Conservation (phyloP, 805 yeast genomes). For the Wickerhamomyces canadensis region DNA sequence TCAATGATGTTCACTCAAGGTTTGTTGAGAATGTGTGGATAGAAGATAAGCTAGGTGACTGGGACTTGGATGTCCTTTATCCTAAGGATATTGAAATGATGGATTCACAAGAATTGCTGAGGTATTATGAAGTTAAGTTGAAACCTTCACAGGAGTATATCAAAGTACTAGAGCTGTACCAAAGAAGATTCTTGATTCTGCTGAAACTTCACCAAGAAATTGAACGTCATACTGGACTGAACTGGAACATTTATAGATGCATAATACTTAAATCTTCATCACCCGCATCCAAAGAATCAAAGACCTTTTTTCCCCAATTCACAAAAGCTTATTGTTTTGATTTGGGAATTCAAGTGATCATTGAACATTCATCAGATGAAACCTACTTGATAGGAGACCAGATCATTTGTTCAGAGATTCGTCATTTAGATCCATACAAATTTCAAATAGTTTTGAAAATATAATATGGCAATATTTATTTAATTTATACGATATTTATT, state of each 20-base stretch:
- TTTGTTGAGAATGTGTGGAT: constrained; percentile 2
- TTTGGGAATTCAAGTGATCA: constrained; percentile 7
- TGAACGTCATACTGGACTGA: too few relatives aligned
- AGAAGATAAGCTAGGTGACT: not conserved
- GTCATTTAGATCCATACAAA: constrained; percentile 2
- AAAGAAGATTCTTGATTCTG: not conserved
- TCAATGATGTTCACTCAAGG: constrained; percentile 4
- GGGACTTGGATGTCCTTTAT: constrained; percentile 4
- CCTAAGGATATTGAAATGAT: constrained; percentile 5
- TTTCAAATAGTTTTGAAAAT: constrained; percentile 2
- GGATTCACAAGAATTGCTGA: constrained; percentile 1
- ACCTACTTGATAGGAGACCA: constrained; percentile 11
- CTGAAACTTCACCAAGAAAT: not conserved
- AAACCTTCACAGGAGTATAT: constrained; percentile 1
- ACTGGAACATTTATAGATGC: constrained; percentile 10
- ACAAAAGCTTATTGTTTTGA: constrained; percentile 11
- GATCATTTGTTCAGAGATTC: constrained; percentile 8
- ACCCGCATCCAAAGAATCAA: not conserved
- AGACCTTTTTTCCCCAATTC: too few relatives aligned
- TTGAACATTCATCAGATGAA: constrained; percentile 1
- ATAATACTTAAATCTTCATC: constrained; percentile 5
- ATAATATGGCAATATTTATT: not conserved
- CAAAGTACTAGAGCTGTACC: not conserved
- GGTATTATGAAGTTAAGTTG: constrained; percentile 5
- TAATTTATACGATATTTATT: constrained; percentile 4